Percentiles rank a stretch among this genome's conserved stretches.
These are phyloP conservation scores for Metarhizium brunneum DNA, from an alignment of 2,329 filamentous ascomycete genomes.

Conservation along the genomic window DNA sequence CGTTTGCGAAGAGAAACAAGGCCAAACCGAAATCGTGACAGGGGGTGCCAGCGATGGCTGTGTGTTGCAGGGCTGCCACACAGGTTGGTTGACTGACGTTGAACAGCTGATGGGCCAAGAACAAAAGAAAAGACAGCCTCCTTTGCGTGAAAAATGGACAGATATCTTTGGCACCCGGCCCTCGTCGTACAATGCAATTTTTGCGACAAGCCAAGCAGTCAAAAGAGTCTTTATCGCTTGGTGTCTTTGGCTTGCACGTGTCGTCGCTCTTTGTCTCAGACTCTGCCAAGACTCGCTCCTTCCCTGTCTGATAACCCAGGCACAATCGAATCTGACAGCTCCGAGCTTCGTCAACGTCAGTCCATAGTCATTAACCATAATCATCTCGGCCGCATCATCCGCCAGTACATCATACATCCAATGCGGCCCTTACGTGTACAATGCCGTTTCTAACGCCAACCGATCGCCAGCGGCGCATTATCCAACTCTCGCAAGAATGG, in stretches of 20 bases:
- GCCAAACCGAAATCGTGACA: background rate
- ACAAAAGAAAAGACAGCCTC: too few species aligned
- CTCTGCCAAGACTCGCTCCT: background rate
- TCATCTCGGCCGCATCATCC: too few species aligned
- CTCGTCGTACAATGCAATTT: background rate
- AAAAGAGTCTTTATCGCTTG: too few species aligned
- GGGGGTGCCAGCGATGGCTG: background rate
- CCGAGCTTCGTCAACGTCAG: background rate
- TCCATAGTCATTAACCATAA: background rate
- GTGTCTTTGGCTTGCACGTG: background rate
- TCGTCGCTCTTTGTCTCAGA: too few species aligned
- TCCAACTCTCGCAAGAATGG: slow-evolving; percentile 41
- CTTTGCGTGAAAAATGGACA: background rate
- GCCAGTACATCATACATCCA: background rate
- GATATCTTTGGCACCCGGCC: background rate
- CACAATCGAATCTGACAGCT: background rate
- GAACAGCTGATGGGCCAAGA: background rate
- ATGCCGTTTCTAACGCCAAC: slow-evolving; percentile 24
- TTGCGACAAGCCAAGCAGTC: too few species aligned
- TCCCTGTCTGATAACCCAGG: too few species aligned
- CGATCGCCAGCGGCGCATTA: slow-evolving; percentile 37
- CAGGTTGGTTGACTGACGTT: background rate
- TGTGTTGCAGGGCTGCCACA: background rate
- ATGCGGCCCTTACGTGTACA: background rate
- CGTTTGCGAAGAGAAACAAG: background rate